phyloP scores from a whole-genome alignment of 208 protist genomes.

The Histomonas meleagridis region DNA sequence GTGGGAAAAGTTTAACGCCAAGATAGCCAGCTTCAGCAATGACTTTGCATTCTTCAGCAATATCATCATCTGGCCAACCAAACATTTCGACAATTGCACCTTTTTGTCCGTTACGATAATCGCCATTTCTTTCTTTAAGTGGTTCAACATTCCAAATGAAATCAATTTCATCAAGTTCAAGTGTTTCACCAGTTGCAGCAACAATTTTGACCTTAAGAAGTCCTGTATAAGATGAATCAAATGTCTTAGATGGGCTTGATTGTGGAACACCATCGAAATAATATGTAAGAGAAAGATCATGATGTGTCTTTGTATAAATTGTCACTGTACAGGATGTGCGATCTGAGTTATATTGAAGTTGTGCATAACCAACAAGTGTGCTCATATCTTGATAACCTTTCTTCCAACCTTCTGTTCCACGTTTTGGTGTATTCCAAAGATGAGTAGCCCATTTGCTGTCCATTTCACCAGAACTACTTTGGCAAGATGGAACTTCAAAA shows the following conservation, averaged over 20 bases:
- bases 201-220: constrained; percentile 41
- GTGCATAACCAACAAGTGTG: constrained; percentile 45
- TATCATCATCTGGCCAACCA: constrained; percentile 49
- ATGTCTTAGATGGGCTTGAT: background rate
- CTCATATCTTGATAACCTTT: constrained; percentile 48
- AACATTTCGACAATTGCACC: constrained; percentile 59
- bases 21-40: constrained; percentile 19
- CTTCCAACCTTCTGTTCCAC: constrained; percentile 36
- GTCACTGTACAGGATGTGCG: background rate
- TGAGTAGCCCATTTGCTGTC: background rate
- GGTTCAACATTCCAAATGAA: constrained; percentile 51
- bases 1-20: constrained; percentile 57
- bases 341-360: background rate
- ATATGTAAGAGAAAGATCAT: constrained; percentile 41
- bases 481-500: background rate
- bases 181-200: constrained; percentile 34
- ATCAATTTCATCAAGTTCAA: constrained; percentile 47
- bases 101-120: constrained; percentile 58
- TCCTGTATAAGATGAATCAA: background rate
- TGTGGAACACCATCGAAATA: constrained; percentile 49
- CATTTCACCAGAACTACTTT: background rate
- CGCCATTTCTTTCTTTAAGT: constrained; percentile 40
- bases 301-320: background rate
- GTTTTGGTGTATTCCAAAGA: constrained; percentile 42
- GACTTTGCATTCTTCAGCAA: background rate